Evolutionary conservation across 352 stramenopile species (phyloP).

Genomic region (Phytophthora sojae): DNA sequence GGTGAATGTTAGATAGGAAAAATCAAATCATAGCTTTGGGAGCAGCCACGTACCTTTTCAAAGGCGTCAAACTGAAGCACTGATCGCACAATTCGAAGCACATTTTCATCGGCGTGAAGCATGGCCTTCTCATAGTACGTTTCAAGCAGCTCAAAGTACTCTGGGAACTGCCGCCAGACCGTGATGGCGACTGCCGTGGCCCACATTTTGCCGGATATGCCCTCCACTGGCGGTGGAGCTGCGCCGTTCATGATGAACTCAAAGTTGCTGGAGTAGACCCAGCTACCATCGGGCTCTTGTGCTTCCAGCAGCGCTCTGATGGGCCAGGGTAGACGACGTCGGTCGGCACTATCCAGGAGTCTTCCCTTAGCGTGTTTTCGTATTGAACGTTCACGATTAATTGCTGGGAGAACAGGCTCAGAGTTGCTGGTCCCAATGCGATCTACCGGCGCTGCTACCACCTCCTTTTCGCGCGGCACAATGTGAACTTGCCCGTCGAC

Average conservation of each 20-base stretch:
- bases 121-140: constrained; percentile 63
- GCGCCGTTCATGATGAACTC: constrained; percentile 59
- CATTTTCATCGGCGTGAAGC: constrained; percentile 67
- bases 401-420: background rate
- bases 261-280: constrained; percentile 65
- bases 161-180: constrained; percentile 65
- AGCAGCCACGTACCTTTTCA: constrained; percentile 34
- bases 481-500: constrained; percentile 51
- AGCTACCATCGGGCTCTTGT: constrained; percentile 73
- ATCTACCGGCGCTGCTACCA: background rate
- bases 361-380: constrained; percentile 31
- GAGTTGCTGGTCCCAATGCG: background rate
- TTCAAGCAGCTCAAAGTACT: constrained; percentile 67
- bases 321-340: constrained; percentile 44
- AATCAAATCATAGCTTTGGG: background rate
- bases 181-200: constrained; percentile 63
- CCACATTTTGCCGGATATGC: constrained; percentile 66
- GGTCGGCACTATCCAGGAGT: constrained; percentile 37
- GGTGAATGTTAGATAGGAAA: background rate
- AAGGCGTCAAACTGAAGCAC: constrained; percentile 54
- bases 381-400: constrained; percentile 8
- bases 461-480: constrained; percentile 28
- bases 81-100: constrained; percentile 49
- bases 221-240: constrained; percentile 47
- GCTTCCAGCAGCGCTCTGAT: constrained; percentile 53